These are phyloP conservation scores for Diphasiastrum complanatum DNA, from an alignment of 83 land plant genomes.

Conservation along the genomic window DNA sequence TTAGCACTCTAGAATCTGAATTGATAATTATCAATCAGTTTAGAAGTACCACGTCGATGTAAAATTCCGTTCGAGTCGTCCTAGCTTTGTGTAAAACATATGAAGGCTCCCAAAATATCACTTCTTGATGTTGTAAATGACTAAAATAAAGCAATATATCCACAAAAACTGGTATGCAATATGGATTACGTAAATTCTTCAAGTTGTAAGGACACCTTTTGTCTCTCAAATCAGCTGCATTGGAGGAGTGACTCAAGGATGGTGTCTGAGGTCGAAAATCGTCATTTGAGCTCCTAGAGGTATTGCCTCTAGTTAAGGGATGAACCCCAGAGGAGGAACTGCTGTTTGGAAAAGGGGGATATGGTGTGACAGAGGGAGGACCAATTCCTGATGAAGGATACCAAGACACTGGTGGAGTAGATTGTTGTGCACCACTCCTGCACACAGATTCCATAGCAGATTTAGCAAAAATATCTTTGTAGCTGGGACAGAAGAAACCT, in stretches of 20 bases:
- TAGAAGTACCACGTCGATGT: no score
- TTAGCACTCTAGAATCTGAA: no score
- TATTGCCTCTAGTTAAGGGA: background rate
- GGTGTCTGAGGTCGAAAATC: slow-evolving; percentile 32
- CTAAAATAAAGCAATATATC: background rate
- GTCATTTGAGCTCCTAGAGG: background rate
- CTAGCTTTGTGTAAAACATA: background rate
- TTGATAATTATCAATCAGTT: no score
- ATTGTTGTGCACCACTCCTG: no score
- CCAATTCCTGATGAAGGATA: slow-evolving; percentile 47
- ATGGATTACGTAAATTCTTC: background rate
- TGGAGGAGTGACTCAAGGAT: slow-evolving; percentile 44
- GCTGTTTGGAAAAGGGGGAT: slow-evolving; percentile 35
- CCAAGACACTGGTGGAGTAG: slow-evolving; percentile 53
- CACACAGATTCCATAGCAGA: no score
- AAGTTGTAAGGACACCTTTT: slow-evolving; percentile 54
- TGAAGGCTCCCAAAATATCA: background rate
- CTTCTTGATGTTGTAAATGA: no score
- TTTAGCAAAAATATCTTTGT: no score
- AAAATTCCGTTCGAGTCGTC: no score
- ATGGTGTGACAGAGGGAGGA: slow-evolving; percentile 33
- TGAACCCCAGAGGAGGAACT: slow-evolving; percentile 20
- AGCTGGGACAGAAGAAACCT: no score
- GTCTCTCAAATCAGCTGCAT: slow-evolving; percentile 58
- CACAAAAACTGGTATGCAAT: background rate